Evolutionary conservation across 108 stramenopile genomes (phyloP).

Genomic region (Cyclotella kingstonii): DNA sequence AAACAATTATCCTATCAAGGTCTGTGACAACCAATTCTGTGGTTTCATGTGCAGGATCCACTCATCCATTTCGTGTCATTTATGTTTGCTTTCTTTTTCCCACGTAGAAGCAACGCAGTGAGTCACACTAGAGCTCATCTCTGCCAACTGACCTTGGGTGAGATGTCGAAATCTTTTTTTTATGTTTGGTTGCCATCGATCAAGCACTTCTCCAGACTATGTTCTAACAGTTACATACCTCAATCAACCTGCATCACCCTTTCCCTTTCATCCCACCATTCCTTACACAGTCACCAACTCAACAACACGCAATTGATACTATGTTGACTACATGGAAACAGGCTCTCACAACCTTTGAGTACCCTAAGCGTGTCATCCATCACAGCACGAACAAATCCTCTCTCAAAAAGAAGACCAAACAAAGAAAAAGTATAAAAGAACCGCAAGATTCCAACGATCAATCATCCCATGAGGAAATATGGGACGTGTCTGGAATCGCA

Average conservation of each 20-base stretch:
- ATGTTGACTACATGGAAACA: slow-evolving; percentile 45
- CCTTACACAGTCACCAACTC: background rate
- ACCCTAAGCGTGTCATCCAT: background rate
- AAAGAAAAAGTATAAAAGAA: slow-evolving; percentile 11
- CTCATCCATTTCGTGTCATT: no score
- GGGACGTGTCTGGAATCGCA: slow-evolving; percentile 8
- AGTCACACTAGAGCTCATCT: no score
- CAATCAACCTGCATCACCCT: background rate
- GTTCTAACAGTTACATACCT: no score
- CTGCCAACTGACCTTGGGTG: no score
- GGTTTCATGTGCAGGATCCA: no score
- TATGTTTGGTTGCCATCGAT: no score
- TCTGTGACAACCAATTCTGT: no score
- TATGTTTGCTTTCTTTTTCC: no score
- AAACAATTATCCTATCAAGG: no score
- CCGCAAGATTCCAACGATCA: background rate
- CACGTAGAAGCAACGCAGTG: no score
- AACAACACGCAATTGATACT: background rate
- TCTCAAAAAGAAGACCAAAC: slow-evolving; percentile 1
- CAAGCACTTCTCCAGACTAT: no score
- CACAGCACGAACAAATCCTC: background rate
- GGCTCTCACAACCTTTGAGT: slow-evolving; percentile 32
- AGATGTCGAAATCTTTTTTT: no score
- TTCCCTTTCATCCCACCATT: background rate
- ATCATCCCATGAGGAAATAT: background rate